Percentiles rank a stretch among this genome's conserved stretches.
Evolutionary conservation across 257 asterid species (phyloP).

Genomic region (Nicotiana tomentosiformis): DNA sequence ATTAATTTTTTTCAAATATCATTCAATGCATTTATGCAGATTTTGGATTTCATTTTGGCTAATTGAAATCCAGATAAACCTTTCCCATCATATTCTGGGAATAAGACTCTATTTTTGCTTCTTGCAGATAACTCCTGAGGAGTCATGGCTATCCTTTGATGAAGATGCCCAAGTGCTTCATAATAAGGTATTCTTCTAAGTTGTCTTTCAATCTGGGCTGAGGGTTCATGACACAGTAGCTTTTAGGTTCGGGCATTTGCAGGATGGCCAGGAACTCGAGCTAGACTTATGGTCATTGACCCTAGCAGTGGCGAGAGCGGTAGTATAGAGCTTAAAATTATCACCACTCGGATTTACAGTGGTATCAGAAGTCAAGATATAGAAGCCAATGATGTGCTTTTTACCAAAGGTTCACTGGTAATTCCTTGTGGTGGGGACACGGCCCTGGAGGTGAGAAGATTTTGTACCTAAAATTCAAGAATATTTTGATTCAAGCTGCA

Average conservation of each 20-base stretch:
- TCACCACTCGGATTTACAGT: slow-evolving; percentile 55
- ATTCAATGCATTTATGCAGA: neutral
- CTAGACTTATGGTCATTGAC: slow-evolving; percentile 48
- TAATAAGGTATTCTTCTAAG: slow-evolving; percentile 57
- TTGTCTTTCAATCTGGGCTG: slow-evolving; percentile 16
- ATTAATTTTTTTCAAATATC: neutral
- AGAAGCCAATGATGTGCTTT: slow-evolving; percentile 46
- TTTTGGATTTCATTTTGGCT: neutral
- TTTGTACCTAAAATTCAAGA: neutral
- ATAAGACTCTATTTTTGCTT: slow-evolving; percentile 1
- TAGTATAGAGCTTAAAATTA: slow-evolving; percentile 62
- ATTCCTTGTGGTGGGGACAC: slow-evolving; percentile 70
- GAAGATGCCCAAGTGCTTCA: slow-evolving; percentile 71
- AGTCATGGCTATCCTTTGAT: slow-evolving; percentile 75
- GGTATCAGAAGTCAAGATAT: slow-evolving; percentile 25
- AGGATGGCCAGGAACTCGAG: slow-evolving; percentile 99
- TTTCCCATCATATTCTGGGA: neutral
- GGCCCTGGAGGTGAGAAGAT: slow-evolving; percentile 61
- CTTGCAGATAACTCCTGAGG: slow-evolving; percentile 73
- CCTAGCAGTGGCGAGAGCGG: slow-evolving; percentile 32
- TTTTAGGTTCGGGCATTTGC: slow-evolving; percentile 98
- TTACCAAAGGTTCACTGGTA: slow-evolving; percentile 57
- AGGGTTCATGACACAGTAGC: slow-evolving; percentile 32
- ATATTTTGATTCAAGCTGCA: neutral
- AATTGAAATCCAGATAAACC: neutral